These are phyloP conservation scores for Oleoguttula mirabilis DNA, from an alignment of 495 filamentous ascomycete genomes.

Conservation along the genomic window DNA sequence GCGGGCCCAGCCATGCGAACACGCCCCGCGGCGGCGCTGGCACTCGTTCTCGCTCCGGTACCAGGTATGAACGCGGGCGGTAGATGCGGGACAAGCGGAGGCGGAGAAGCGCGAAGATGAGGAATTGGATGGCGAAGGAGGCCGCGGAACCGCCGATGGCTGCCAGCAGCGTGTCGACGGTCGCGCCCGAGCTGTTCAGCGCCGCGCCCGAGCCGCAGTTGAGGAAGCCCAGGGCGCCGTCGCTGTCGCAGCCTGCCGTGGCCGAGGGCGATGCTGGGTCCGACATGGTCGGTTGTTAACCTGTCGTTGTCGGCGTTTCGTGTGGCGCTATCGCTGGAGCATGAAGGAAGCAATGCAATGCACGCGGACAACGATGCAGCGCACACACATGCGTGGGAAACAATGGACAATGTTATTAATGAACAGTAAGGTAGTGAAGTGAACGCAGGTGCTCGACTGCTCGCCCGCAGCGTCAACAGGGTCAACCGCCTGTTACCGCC, in stretches of 20 bases:
- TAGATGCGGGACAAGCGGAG: slow-evolving; percentile 75
- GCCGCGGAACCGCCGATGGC: slow-evolving; percentile 59
- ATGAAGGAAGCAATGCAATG: too few species aligned
- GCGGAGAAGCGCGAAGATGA: slow-evolving; percentile 65
- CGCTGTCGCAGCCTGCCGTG: neutral
- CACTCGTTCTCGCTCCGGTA: slow-evolving; percentile 75
- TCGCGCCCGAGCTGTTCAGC: slow-evolving; percentile 34
- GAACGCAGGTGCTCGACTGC: too few species aligned
- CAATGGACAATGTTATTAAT: too few species aligned
- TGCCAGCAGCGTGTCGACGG: slow-evolving; percentile 53
- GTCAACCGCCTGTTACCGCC: too few species aligned
- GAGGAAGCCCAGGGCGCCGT: neutral
- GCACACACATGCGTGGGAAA: too few species aligned
- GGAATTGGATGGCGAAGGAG: slow-evolving; percentile 66
- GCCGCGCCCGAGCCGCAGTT: slow-evolving; percentile 13
- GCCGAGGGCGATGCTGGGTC: neutral
- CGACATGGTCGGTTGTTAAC: neutral
- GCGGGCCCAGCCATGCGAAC: slow-evolving; percentile 53
- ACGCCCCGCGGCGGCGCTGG: slow-evolving; percentile 56
- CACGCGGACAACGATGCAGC: too few species aligned
- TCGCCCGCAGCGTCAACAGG: too few species aligned
- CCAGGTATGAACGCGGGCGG: slow-evolving; percentile 83
- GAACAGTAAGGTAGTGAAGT: too few species aligned
- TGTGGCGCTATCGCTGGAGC: too few species aligned
- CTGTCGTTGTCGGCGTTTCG: neutral